phyloP scores from a whole-genome alignment of 192 early-diverging fungal genomes.

The Coemansia sp. region DNA sequence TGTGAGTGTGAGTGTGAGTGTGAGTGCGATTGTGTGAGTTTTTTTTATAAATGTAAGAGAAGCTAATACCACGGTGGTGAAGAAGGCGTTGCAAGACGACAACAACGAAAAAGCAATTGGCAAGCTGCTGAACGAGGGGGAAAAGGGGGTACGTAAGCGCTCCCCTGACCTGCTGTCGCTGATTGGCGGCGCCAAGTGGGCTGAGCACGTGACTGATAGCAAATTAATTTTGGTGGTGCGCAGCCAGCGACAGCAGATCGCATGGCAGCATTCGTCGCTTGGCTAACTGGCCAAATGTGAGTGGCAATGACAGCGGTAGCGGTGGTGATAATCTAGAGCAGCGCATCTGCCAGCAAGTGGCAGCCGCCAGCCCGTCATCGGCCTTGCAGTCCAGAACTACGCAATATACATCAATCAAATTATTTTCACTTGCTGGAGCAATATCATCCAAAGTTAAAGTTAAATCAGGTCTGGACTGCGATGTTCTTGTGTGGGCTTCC shows the following conservation, averaged over 20 bases:
- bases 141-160: neutral
- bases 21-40: no score
- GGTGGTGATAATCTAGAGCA: neutral
- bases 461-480: neutral
- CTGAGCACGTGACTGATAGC: neutral
- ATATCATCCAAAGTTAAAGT: no score
- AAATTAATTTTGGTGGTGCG: neutral
- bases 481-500: constrained; percentile 7
- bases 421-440: neutral
- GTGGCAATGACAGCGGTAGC: neutral
- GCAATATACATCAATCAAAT: neutral
- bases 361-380: neutral
- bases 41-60: neutral
- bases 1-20: neutral
- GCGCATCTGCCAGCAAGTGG: neutral
- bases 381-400: neutral
- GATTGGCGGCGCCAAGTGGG: neutral
- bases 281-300: neutral
- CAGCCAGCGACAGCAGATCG: neutral
- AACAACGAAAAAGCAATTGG: neutral
- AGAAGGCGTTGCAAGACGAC: neutral
- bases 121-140: neutral
- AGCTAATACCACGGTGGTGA: neutral
- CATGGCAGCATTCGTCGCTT: neutral
- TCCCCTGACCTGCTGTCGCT: neutral